Evolutionary conservation across 495 filamentous ascomycete species (phyloP), one percentile per base, ranked within the genome.

Genomic region (Penicillium diatomitis): DNA sequence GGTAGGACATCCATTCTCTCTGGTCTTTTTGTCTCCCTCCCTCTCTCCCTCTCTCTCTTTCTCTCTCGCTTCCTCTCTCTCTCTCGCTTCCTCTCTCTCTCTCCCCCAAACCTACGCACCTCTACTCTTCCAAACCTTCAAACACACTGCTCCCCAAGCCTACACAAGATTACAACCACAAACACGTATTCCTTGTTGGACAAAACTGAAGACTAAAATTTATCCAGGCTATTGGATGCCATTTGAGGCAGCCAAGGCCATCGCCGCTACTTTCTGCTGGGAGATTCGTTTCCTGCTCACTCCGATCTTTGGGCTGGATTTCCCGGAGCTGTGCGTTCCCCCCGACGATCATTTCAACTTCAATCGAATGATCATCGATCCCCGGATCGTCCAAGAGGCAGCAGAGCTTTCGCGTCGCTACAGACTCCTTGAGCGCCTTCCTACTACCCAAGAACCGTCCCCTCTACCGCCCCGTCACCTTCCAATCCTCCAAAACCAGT

Each of bases 201-300:
- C 20, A 20, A 20, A 20, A 2, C 20, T 20, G 20, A 20, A 20
- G 20, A 20, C 44, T 52, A 9, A 47, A 31, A 32, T 20, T 28
- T 29, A 11, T 27, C 30, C 58, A 95, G 92, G 92, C 28, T 98
- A 98, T 70, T 98, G 91, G 92, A 87, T 97, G 80, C 92, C 92
- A 2, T 98, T 82, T 56, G 69, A 80, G 35, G 87, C 85, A 35
- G 92, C 92, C 29, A 83, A 79, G 67, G 88, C 87, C 11, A 70
- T 96, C 31, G 87, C 88, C 53, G 75, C 86, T 5, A 95, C 84
- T 2, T 96, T 96, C 61, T 97, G 91, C 71, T 81, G 82, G 63
- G 68, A 78, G 9, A 95, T 98, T 55, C 82, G 91, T 28, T 80
- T 81, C 49, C 88, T 82, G 0, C 70, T 98, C 39, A 92, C 90